Evolutionary conservation across 768 basidiomycete species (phyloP), one percentile per base, ranked within the genome.

Genomic region (Boletus rubroflammeus): DNA sequence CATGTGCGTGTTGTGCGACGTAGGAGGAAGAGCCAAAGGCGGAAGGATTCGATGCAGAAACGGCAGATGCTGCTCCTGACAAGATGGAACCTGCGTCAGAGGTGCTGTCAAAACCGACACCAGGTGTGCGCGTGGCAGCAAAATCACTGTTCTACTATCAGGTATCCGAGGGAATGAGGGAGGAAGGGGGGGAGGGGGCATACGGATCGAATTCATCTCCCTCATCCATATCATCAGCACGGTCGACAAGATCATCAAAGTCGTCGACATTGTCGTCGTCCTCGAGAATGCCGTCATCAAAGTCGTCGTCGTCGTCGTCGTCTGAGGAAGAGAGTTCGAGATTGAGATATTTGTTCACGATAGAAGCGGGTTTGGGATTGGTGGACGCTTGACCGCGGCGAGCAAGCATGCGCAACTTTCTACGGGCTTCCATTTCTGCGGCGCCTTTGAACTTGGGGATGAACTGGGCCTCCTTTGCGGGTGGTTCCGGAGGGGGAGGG

Each of bases 181-280:
- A 35, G 8, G 23, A 44, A 45, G 29, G 6, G 75, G 17, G 23
- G 23, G n/a, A n/a, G n/a, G 23, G 23, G 3, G 74, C 86, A 64
- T 66, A 90, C 88, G 88, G 88, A 64, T 91, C 90, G 58, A 90
- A 91, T 55, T 88, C 88, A 58, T 90, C 86, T 2, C 73, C 83
- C 47, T 85, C 86, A 59, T 82, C 82, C 70, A 80, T 79, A 40
- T 78, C 82, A 40, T 72, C 73, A 1, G 72, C 78, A 9, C 74
- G 75, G 26, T 73, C 76, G 38, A 77, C 73, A 48, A 77, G 75
- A 23, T 80, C 83, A 28, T 80, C 83, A 49, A 76, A 82, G 65
- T 78, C 79, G 17, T 76, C 76, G 7, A 55, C 61, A 68, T 78
- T 77, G 32, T 79, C 82, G 35, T 80, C 82, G 1, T 78, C 79